These are phyloP conservation scores for Filosporella fistucella DNA, from an alignment of 495 filamentous ascomycete genomes.

Conservation along the genomic window DNA sequence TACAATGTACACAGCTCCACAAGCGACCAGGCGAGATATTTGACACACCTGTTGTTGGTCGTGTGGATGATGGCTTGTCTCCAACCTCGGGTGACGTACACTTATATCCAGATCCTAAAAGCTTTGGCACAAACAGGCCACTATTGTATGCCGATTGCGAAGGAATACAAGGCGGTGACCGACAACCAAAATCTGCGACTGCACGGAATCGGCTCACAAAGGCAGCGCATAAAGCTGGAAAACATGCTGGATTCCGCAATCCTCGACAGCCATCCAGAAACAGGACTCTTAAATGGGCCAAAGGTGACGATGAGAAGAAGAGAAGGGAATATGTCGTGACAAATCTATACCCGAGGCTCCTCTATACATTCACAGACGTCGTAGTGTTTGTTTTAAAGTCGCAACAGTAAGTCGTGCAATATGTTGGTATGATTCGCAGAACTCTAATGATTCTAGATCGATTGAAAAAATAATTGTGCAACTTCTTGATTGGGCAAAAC, in stretches of 20 bases:
- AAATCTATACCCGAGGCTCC: constrained; percentile 49
- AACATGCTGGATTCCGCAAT: too few species aligned
- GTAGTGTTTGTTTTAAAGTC: constrained; percentile 36
- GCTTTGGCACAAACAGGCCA: constrained; percentile 33
- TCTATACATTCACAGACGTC: constrained; percentile 52
- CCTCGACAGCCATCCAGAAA: too few species aligned
- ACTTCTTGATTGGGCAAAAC: constrained; percentile 38
- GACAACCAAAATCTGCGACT: too few species aligned
- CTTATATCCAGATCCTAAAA: constrained; percentile 55
- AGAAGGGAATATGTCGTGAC: constrained; percentile 38
- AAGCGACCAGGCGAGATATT: constrained; percentile 18
- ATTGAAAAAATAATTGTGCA: too few species aligned
- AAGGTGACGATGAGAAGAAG: too few species aligned
- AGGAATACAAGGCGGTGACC: constrained; percentile 48
- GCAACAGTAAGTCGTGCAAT: constrained; percentile 15
- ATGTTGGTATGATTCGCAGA: constrained; percentile 18
- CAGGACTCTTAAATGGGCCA: too few species aligned
- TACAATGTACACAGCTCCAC: too few species aligned
- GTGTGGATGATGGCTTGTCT: constrained; percentile 33
- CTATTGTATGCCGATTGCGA: constrained; percentile 57
- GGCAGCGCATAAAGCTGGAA: too few species aligned
- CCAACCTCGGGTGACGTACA: constrained; percentile 62
- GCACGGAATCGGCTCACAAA: too few species aligned
- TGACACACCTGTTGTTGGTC: constrained; percentile 30
- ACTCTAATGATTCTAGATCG: constrained; percentile 32